Base-by-base conservation (phyloP, 2,329 filamentous ascomycete genomes). In the Aureobasidium sp. region DNA sequence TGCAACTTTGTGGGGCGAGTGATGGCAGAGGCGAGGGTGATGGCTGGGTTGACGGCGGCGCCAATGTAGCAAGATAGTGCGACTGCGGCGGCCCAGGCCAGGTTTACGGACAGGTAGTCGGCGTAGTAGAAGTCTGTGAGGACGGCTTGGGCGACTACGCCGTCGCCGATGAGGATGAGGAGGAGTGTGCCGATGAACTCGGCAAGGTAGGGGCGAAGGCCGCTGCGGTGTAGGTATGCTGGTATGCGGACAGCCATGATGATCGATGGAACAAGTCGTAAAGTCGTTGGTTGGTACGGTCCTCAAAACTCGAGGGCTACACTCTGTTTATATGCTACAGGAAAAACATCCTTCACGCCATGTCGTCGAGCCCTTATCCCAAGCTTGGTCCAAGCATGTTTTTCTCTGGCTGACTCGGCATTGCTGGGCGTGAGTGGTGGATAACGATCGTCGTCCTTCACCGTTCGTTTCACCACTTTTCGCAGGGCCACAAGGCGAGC, bases 141-240 rank as follows among this genome's bases (percentile, higher is more conserved):
- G 5, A 62, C 15, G 5, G 31, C 31, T 36, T 62, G 60, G 2
- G 60, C 60, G 11, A 62, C 51, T 14, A 62, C 60, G 9, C 51
- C 51, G 34, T 62, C 60, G 27, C 60, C 60, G 44, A 62, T 56
- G 31, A 62, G 60, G 25, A 62, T 45, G 6, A 62, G 44, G 3
- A 62, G 60, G 2, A 34, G n/a, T 12, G 60, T 62, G 52, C 60
- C 52, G 3, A 57, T 15, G 52, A 62, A 62, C 27, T 62, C 60
- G 9, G 52, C 51, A 1, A 62, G 41, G 44, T 62, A 62, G 6
- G 60, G 60, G 34, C 51, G 49, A 5, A 62, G 34, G 11, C 7
- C 31, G 17, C 12, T 34, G 14, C 60, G 60, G 42, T 52, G 49
- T 1, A 62, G 12, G 27, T n/a, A 8, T 9, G 45, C n/a, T 29